Evolutionary conservation across 208 protist species (phyloP).

Genomic region (Leishmania martiniquensis): DNA sequence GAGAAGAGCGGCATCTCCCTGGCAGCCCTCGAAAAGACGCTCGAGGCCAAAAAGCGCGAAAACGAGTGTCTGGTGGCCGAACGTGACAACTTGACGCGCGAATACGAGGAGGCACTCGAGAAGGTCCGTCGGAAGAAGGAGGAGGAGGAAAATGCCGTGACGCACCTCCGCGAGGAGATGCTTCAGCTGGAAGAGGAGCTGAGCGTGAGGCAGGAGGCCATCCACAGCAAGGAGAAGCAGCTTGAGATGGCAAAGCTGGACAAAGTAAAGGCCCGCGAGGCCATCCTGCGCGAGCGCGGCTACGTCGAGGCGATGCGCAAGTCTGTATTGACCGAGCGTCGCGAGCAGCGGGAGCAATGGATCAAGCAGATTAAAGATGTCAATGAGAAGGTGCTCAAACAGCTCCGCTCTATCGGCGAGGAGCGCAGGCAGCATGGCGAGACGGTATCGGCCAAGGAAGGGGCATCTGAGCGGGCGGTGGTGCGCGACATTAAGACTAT

Average conservation of each 20-base stretch:
- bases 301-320: constrained; percentile 75
- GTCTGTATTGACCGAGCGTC: constrained; percentile 70
- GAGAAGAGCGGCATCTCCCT: constrained; percentile 76
- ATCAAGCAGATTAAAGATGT: constrained; percentile 90
- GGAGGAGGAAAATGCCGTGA: constrained; percentile 73
- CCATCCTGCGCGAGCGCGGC: constrained; percentile 76
- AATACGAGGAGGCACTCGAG: constrained; percentile 90
- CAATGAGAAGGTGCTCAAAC: constrained; percentile 85
- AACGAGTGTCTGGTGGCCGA: constrained; percentile 77
- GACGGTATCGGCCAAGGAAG: constrained; percentile 65
- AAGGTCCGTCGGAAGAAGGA: constrained; percentile 91
- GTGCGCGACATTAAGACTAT: constrained; percentile 85
- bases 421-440: constrained; percentile 80
- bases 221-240: constrained; percentile 84
- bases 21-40: constrained; percentile 69
- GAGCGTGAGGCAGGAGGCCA: constrained; percentile 61
- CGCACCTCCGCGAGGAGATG: constrained; percentile 81
- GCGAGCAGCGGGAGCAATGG: constrained; percentile 88
- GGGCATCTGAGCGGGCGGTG: constrained; percentile 74
- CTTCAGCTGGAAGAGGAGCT: constrained; percentile 84
- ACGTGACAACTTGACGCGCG: constrained; percentile 68
- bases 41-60: constrained; percentile 82
- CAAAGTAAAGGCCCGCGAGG: constrained; percentile 84
- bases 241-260: constrained; percentile 90
- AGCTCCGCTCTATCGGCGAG: constrained; percentile 68